Conservation (phyloP, 1,139 yeast species). For the Spathaspora sp. region DNA sequence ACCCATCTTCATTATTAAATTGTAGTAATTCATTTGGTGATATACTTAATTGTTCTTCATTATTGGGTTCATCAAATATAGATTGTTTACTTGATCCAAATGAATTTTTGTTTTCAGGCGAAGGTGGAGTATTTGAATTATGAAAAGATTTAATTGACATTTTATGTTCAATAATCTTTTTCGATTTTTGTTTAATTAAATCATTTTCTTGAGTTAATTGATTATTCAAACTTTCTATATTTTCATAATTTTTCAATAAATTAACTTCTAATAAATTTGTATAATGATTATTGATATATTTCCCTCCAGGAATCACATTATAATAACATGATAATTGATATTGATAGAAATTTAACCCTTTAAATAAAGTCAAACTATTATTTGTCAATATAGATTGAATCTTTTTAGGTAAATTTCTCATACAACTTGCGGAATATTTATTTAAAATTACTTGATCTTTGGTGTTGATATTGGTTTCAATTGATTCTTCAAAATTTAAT, state of each 20-base stretch:
- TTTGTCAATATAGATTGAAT: constrained; percentile 37
- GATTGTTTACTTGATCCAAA: constrained; percentile 9
- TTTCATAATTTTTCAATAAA: constrained; percentile 41
- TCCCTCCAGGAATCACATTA: constrained; percentile 32
- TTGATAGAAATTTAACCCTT: constrained; percentile 35
- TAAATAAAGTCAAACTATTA: constrained; percentile 34
- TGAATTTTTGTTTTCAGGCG: constrained; percentile 5
- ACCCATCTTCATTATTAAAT: constrained; percentile 6
- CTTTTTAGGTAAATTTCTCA: constrained; percentile 34
- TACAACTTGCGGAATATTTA: constrained; percentile 21
- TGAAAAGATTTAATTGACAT: constrained; percentile 30
- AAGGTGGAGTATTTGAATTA: constrained; percentile 10
- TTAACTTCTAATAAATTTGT: constrained; percentile 36
- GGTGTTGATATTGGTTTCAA: constrained; percentile 28
- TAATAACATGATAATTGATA: constrained; percentile 45
- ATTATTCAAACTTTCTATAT: constrained; percentile 29
- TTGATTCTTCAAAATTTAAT: constrained; percentile 31
- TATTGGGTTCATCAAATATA: constrained; percentile 15
- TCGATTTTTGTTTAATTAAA: constrained; percentile 31
- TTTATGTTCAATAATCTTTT: constrained; percentile 34
- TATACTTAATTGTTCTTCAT: constrained; percentile 12
- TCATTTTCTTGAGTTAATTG: constrained; percentile 30
- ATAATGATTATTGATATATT: constrained; percentile 37
- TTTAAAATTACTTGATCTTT: constrained; percentile 24
- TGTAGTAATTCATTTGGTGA: constrained; percentile 12